Evolutionary conservation across 306 rosid species (phyloP).

Genomic region (Pyrus bretschneideri): DNA sequence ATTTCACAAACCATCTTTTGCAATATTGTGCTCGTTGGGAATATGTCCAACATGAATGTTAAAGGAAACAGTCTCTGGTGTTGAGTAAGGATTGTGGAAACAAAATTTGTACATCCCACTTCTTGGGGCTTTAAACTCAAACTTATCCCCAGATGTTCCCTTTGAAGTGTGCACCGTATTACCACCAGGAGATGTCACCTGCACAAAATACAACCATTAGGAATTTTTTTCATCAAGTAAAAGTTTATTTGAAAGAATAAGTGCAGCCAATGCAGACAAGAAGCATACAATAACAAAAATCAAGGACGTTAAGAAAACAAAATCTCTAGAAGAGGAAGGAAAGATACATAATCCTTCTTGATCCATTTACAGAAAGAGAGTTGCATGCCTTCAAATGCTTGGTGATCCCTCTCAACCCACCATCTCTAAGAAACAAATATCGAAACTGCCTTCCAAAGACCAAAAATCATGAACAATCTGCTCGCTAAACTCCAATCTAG

Average conservation of each 20-base stretch:
- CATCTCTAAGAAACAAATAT: not conserved
- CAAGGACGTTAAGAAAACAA: not conserved
- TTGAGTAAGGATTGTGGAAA: conserved; percentile 87
- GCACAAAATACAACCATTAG: conserved; percentile 16
- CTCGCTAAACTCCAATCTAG: not conserved
- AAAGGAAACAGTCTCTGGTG: conserved; percentile 98
- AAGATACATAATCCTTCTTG: not conserved
- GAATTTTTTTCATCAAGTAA: not conserved
- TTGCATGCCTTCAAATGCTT: not conserved
- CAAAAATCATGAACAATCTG: not conserved
- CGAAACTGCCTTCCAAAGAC: not conserved
- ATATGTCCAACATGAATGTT: conserved; percentile 95
- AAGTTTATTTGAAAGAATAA: conserved; percentile 14
- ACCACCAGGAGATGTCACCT: conserved; percentile 86
- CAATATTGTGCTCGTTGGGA: conserved; percentile 85
- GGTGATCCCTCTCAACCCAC: not conserved
- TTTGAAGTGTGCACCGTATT: conserved; percentile 54
- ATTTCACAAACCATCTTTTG: conserved; percentile 75
- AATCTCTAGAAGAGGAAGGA: not conserved
- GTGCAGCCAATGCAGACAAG: not conserved
- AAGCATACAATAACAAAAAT: not conserved
- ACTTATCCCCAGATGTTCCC: conserved; percentile 94
- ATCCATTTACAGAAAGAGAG: not conserved
- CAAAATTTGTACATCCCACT: conserved; percentile 95
- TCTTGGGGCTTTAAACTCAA: conserved; percentile 75